Conservation (phyloP, 1,284 basidiomycete species). For the Neonothopanus nambi region DNA sequence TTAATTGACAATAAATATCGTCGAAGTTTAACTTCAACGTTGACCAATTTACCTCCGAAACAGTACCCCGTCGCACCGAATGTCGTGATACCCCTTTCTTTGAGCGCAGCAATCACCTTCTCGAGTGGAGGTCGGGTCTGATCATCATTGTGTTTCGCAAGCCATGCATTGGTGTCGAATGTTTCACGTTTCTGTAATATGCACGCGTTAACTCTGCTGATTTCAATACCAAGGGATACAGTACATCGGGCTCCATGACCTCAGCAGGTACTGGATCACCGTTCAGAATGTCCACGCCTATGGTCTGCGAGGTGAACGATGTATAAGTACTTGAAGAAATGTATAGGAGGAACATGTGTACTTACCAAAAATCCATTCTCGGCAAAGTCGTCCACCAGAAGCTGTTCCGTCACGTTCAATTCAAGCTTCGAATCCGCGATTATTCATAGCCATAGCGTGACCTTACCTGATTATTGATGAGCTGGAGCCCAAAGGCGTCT, state of each 20-base stretch:
- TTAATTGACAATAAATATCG: not conserved
- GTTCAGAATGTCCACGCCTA: slow-evolving; percentile 60
- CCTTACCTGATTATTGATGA: slow-evolving; percentile 3
- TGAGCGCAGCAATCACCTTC: slow-evolving; percentile 57
- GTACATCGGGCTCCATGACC: slow-evolving; percentile 37
- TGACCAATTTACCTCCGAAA: slow-evolving; percentile 52
- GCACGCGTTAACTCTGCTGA: no score
- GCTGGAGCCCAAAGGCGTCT: slow-evolving; percentile 46
- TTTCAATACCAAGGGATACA: slow-evolving; percentile 1
- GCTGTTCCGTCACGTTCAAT: slow-evolving; percentile 20
- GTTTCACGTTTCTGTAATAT: not conserved
- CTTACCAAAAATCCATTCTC: slow-evolving; percentile 45
- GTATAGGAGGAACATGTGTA: not conserved
- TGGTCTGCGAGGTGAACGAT: slow-evolving; percentile 15
- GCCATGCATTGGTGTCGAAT: slow-evolving; percentile 39
- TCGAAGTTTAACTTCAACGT: not conserved
- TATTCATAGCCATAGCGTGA: no score
- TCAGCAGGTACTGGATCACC: slow-evolving; percentile 54
- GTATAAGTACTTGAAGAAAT: slow-evolving; percentile 4
- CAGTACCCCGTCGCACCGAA: slow-evolving; percentile 72
- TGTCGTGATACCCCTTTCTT: slow-evolving; percentile 55
- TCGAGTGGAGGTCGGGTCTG: slow-evolving; percentile 55
- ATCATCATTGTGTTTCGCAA: slow-evolving; percentile 44
- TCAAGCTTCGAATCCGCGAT: not conserved
- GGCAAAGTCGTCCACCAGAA: slow-evolving; percentile 55